Evolutionary conservation across 2,329 filamentous ascomycete genomes (phyloP).

Genomic region (Hypomyces perniciosus): DNA sequence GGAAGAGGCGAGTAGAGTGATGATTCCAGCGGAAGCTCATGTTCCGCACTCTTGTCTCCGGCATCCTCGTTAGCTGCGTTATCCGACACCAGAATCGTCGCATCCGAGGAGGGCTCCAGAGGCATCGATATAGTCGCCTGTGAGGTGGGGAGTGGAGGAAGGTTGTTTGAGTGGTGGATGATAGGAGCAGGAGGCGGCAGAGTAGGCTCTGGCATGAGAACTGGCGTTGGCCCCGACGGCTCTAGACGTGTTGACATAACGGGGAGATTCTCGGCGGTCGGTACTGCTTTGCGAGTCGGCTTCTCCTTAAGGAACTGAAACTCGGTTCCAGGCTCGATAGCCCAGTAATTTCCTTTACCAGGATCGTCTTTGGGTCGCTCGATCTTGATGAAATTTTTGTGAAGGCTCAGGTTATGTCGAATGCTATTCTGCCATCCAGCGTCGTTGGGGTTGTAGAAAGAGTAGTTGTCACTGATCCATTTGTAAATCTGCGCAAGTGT

Average conservation of each 20-base stretch:
- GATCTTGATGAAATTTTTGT: constrained; percentile 94
- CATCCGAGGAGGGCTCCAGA: constrained; percentile 68
- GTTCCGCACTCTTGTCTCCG: constrained; percentile 37
- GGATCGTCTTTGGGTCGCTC: constrained; percentile 95
- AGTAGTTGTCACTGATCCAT: constrained; percentile 95
- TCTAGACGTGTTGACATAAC: constrained; percentile 54
- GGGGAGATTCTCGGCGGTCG: constrained; percentile 51
- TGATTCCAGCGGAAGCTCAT: constrained; percentile 35
- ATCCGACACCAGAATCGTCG: constrained; percentile 69
- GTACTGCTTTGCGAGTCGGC: constrained; percentile 53
- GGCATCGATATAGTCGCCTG: constrained; percentile 33
- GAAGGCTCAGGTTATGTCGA: constrained; percentile 91
- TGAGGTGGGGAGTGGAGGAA: constrained; percentile 35
- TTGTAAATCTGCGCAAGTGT: constrained; percentile 97
- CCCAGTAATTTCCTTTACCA: constrained; percentile 97
- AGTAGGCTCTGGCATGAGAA: constrained; percentile 39
- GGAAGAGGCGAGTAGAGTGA: constrained; percentile 65
- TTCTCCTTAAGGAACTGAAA: constrained; percentile 86
- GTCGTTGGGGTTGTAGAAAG: constrained; percentile 78
- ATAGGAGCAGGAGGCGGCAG: constrained; percentile 40
- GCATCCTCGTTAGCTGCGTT: constrained; percentile 48
- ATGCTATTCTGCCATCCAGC: constrained; percentile 99
- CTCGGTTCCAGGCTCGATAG: constrained; percentile 85
- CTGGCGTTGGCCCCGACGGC: constrained; percentile 37
- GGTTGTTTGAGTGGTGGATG: constrained; percentile 25